Evolutionary conservation across 2,329 filamentous ascomycete species (phyloP).

Genomic region (Teratosphaeria gauchensis): DNA sequence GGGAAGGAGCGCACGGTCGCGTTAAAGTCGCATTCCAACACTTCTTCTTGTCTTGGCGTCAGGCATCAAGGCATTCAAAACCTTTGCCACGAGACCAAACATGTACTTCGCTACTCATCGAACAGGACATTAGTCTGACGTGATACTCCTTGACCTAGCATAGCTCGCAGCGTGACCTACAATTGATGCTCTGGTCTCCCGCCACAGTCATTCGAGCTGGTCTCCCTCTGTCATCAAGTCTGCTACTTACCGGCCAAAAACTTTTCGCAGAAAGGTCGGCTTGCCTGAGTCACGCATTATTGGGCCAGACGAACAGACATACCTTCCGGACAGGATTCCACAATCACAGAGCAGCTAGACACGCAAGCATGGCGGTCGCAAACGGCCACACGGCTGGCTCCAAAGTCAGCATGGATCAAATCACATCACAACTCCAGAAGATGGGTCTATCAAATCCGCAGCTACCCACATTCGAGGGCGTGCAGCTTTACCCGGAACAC

Average conservation of each 20-base stretch:
- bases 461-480: conserved; percentile 16
- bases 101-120: not conserved
- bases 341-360: not conserved
- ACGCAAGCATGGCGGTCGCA: conserved; percentile 11
- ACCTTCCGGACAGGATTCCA: not conserved
- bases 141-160: not conserved
- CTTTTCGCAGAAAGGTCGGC: not conserved
- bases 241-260: not conserved
- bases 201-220: not conserved
- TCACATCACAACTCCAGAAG: conserved; percentile 21
- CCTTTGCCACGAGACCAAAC: not conserved
- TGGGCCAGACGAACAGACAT: not conserved
- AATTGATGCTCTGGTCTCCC: not conserved
- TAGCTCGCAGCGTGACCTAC: not conserved
- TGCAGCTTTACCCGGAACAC: conserved; percentile 46
- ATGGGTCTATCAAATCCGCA: conserved; percentile 17
- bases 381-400: conserved; percentile 7
- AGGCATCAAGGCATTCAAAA: not conserved
- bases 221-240: not conserved
- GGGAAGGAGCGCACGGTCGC: not conserved
- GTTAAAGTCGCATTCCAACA: not conserved
- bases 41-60: not conserved
- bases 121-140: not conserved
- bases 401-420: conserved; percentile 10
- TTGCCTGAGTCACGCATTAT: not conserved